Evolutionary conservation across 768 basidiomycete species (phyloP).

Genomic region (Tephrocybe sp.): DNA sequence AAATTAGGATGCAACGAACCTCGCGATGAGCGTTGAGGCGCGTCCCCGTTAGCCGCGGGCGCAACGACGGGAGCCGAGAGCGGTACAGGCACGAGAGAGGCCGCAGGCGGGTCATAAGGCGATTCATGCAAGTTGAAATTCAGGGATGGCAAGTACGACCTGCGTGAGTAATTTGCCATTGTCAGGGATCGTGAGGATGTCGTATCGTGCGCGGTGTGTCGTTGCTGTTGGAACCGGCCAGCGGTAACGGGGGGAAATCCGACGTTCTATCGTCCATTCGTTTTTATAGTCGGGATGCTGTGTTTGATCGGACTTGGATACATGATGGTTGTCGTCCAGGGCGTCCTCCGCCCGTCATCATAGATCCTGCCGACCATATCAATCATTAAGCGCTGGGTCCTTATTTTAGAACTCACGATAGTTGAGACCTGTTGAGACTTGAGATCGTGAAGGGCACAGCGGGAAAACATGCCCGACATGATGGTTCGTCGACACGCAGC

Average conservation of each 20-base stretch:
- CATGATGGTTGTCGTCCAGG: not conserved
- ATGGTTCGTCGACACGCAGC: too few relatives aligned
- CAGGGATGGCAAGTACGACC: not conserved
- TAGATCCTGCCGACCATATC: constrained; percentile 15
- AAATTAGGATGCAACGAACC: not conserved
- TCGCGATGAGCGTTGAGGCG: not conserved
- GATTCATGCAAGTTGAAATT: constrained; percentile 5
- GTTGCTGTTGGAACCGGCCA: constrained; percentile 4
- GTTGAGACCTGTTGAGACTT: too few relatives aligned
- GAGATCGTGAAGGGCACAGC: too few relatives aligned
- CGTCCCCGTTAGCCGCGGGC: not conserved
- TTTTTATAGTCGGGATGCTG: not conserved
- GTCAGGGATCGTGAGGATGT: not conserved
- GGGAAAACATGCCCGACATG: too few relatives aligned
- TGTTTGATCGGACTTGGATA: not conserved
- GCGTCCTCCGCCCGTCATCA: not conserved
- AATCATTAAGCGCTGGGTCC: too few relatives aligned
- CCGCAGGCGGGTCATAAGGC: constrained; percentile 4
- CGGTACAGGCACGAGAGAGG: not conserved
- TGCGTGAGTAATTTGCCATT: constrained; percentile 3
- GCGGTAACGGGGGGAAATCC: not conserved
- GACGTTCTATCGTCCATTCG: not conserved
- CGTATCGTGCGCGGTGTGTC: too few relatives aligned
- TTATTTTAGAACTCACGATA: too few relatives aligned
- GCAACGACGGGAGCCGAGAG: not conserved